phyloP scores from a whole-genome alignment of 2,329 filamentous ascomycete species.

The Moelleriella libera region DNA sequence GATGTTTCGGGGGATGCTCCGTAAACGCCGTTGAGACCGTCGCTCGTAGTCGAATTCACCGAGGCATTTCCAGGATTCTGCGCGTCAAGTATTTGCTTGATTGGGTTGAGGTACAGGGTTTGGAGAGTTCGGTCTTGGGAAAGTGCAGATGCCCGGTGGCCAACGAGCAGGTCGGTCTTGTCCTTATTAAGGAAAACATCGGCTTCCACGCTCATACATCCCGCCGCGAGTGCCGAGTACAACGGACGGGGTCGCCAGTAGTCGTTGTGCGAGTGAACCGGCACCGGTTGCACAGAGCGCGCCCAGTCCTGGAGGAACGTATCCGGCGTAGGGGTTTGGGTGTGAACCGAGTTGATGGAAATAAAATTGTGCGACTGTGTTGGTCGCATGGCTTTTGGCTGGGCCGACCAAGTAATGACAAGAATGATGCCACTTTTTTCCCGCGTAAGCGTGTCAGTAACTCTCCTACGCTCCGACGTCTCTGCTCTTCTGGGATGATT shows the following conservation, averaged over 20 bases:
- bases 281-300: conserved; percentile 24
- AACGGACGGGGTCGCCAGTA: conserved; percentile 51
- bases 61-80: conserved; percentile 6
- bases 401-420: conserved; percentile 2
- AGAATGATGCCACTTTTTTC: conserved; percentile 3
- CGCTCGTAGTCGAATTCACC: conserved; percentile 18
- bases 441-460: background rate
- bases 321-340: background rate
- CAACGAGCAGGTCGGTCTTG: conserved; percentile 40
- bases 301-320: conserved; percentile 2
- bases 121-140: conserved; percentile 40
- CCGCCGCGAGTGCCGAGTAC: conserved; percentile 43
- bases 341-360: conserved; percentile 2
- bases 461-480: background rate
- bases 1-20: conserved; percentile 34
- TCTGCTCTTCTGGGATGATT: background rate
- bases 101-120: conserved; percentile 48
- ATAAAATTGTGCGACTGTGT: conserved; percentile 3
- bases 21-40: conserved; percentile 38
- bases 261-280: conserved; percentile 55
- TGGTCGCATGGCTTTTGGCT: conserved; percentile 3
- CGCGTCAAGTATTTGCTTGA: conserved; percentile 41
- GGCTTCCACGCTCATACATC: conserved; percentile 50
- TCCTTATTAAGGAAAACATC: conserved; percentile 46
- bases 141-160: conserved; percentile 36